Evolutionary conservation across 2,329 filamentous ascomycete genomes (phyloP), one percentile per base, ranked within the genome.

Genomic region (Fusarium liriodendri): DNA sequence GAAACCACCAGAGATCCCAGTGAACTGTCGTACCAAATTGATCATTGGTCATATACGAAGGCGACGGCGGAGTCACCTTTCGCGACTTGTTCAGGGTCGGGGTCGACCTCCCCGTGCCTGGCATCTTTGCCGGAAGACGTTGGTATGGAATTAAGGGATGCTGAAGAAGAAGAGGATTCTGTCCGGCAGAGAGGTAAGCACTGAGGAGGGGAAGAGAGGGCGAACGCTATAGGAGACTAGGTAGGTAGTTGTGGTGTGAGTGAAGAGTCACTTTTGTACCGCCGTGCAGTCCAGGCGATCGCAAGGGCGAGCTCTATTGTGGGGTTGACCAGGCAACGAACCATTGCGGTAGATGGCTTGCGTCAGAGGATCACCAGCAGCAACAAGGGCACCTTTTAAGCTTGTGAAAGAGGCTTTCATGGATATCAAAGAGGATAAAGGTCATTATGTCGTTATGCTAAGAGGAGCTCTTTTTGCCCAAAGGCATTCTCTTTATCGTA

Each of bases 1-100:
- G 59, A 40, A 60, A 58, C 50, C 40, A 33, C 33, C 38, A 25
- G 9, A 45, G 47, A 29, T 57, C 20, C 20, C 20, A 45, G 40
- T 22, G 40, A 45, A 59, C 58, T 61, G 47, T 65, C 81, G 67
- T 85, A 92, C 91, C 90, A 78, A 92, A 92, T 80, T 93, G 90
- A 61, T 92, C 90, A 80, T 88, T 91, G 67, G 86, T 87, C 90
- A 93, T 92, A 82, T 91, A 92, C 27, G 87, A 85, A 37, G 90
- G 87, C 59, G 89, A 89, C 62, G 90, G 90, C 69, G 90, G 88
- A 74, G 89, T 88, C 78, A 88, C 87, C 83, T 89, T 91, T 70
- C 87, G 85, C 62, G 85, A 81, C 73, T 81, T 84, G 71, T 76
- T 71, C 62, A 82, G 81, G 71, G 75, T 78, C 50, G 79, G 81